phyloP scores from a whole-genome alignment of 768 basidiomycete genomes.

The Tricholoma hemisulphureum region DNA sequence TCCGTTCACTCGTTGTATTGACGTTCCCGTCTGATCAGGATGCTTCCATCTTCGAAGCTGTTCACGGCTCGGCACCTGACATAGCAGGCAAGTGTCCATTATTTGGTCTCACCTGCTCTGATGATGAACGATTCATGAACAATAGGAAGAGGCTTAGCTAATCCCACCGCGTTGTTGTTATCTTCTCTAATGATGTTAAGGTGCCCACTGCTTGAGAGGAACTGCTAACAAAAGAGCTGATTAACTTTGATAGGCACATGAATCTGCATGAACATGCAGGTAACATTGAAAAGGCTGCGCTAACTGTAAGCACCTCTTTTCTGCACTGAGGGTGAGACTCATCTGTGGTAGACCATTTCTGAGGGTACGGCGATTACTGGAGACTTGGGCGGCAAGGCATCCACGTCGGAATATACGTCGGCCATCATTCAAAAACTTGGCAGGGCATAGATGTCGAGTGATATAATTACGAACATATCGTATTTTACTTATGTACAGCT shows the following conservation, averaged over 20 bases:
- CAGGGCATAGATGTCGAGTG: conserved; percentile 14
- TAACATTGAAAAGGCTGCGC: conserved; percentile 89
- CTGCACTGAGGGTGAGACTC: conserved; percentile 2
- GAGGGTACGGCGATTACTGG: conserved; percentile 95
- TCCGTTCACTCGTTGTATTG: neutral
- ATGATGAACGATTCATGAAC: conserved; percentile 9
- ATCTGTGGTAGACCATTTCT: conserved; percentile 78
- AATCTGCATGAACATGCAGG: conserved; percentile 76
- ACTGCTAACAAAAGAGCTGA: neutral
- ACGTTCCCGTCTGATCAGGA: conserved; percentile 50
- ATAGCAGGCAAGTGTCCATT: conserved; percentile 70
- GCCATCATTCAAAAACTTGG: conserved; percentile 79
- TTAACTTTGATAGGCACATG: conserved; percentile 72
- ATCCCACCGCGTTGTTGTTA: conserved; percentile 97
- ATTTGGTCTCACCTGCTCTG: neutral
- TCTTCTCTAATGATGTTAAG: conserved; percentile 98
- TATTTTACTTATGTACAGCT: conserved; percentile 1
- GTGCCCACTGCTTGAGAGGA: conserved; percentile 39
- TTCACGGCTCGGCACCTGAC: conserved; percentile 99
- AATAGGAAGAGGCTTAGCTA: conserved; percentile 86
- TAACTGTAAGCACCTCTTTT: conserved; percentile 58
- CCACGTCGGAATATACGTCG: conserved; percentile 84
- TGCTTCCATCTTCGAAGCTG: conserved; percentile 99
- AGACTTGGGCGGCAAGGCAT: conserved; percentile 91
- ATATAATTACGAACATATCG: neutral